Evolutionary conservation across 306 rosid species (phyloP), one percentile per base, ranked within the genome.

Genomic region (Argentina anserina): DNA sequence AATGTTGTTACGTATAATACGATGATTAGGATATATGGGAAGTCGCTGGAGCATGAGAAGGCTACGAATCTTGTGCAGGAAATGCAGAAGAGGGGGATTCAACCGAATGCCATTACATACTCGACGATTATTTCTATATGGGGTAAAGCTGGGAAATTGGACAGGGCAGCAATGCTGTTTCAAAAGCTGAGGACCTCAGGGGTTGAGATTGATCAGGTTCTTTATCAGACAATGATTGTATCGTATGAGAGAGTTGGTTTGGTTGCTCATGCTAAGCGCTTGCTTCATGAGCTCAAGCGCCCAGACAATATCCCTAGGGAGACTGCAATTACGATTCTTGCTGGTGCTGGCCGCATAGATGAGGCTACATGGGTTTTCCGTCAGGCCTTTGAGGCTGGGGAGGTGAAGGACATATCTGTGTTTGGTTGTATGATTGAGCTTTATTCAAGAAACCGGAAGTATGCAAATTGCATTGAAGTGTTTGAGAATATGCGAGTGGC

Each of bases 281-380:
- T 94, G 29, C 96, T 94, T 75, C 90, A 88, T 5, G 96, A 94
- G 79, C 92, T 94, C 37, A 85, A 76, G 85, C 90, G 72, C 49
- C 90, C 94, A 0, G 91, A 89, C 63, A 86, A 80, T 56, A 82
- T 91, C 78, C 93, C 96, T 10, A 86, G 97, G 82, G 90, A 85
- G 77, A 88, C 96, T 14, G 97, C 97, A 3, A 88, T 91, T 45
- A 78, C 74, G 33, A 84, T 94, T 71, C 92, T 94, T 36, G 92
- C 97, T 14, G 76, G 88, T 74, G 96, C 98, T n/a, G 97, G 96
- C 70, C 82, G 92, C 67, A 70, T 91, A 25, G 98, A 91, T 67
- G 97, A 94, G 84, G 96, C 97, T 75, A 87, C 90, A 1, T 93
- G 97, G 97, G 91, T 93, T 80, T 93, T 93, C 65, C 92, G 98